phyloP scores from a whole-genome alignment of 1,284 basidiomycete genomes.

The Moesziomyces parantarcticus region DNA sequence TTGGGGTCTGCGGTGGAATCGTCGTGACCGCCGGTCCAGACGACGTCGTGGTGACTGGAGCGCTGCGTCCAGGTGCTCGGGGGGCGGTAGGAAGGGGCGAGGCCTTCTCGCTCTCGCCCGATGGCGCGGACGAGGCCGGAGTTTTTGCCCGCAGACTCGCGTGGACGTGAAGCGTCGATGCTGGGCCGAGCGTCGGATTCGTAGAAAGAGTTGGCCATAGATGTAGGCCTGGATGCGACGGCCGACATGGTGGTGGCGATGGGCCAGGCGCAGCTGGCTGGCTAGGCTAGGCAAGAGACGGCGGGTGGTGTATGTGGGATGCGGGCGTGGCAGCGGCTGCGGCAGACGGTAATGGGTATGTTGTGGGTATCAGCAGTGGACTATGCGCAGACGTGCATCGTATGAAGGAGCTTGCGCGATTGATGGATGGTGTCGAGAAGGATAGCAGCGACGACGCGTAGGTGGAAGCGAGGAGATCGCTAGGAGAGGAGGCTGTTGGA shows the following conservation, averaged over 20 bases:
- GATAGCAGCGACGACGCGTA: no score
- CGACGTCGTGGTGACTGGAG: slow-evolving; percentile 45
- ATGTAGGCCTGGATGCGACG: slow-evolving; percentile 24
- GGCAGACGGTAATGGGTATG: no score
- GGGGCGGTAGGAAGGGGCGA: slow-evolving; percentile 38
- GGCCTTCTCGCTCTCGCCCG: slow-evolving; percentile 27
- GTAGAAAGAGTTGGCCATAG: slow-evolving; percentile 42
- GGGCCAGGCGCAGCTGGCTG: no score
- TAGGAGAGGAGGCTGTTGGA: no score
- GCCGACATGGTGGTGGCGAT: slow-evolving; percentile 23
- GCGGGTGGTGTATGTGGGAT: no score
- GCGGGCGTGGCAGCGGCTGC: no score
- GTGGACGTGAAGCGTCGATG: slow-evolving; percentile 14
- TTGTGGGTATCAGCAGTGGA: no score
- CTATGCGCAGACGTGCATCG: no score
- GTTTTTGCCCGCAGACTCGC: slow-evolving; percentile 26
- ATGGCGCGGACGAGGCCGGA: slow-evolving; percentile 43
- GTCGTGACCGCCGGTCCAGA: slow-evolving; percentile 45
- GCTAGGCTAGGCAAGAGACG: no score
- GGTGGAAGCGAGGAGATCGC: neutral
- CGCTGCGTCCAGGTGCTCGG: slow-evolving; percentile 43
- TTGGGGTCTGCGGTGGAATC: slow-evolving; percentile 7
- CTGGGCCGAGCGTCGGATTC: slow-evolving; percentile 38
- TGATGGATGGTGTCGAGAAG: no score
- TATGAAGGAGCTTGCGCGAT: no score